Percentiles rank a stretch among this genome's conserved stretches.
Conservation (phyloP, 176 grass and related monocot genomes). For the Aegilops tauschii region DNA sequence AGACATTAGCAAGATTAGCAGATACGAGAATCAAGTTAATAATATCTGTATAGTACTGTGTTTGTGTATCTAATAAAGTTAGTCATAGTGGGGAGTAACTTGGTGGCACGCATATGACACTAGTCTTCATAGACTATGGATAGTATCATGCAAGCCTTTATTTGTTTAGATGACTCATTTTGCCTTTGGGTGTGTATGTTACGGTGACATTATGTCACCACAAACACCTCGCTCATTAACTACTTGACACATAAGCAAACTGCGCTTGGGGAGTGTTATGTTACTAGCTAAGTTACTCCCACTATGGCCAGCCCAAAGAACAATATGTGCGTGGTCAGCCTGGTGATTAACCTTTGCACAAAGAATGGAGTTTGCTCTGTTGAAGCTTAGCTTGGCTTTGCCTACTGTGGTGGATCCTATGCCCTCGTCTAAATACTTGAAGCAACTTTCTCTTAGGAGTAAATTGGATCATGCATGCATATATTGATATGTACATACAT, state of each 20-base stretch:
- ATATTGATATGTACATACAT: too few relatives aligned
- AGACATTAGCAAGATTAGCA: neutral
- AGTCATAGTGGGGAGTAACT: too few relatives aligned
- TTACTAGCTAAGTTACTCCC: too few relatives aligned
- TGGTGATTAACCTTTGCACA: neutral
- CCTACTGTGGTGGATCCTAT: neutral
- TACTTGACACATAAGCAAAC: too few relatives aligned
- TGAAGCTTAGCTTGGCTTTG: neutral
- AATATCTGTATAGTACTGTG: neutral
- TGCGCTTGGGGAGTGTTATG: too few relatives aligned
- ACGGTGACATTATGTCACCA: too few relatives aligned
- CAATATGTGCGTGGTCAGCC: neutral
- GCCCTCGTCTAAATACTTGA: neutral
- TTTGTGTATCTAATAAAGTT: neutral
- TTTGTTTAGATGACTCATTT: too few relatives aligned
- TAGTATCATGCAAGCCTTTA: too few relatives aligned
- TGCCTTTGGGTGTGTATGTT: too few relatives aligned
- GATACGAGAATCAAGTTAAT: slow-evolving; percentile 9
- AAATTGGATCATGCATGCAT: neutral
- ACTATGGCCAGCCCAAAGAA: neutral
- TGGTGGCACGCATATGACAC: too few relatives aligned
- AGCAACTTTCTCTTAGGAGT: neutral
- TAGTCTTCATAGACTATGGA: too few relatives aligned
- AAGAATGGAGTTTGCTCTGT: neutral
- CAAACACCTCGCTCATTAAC: too few relatives aligned